Conservation (phyloP, 202 grass and related monocot genomes). For the Hordeum pubiflorum region DNA sequence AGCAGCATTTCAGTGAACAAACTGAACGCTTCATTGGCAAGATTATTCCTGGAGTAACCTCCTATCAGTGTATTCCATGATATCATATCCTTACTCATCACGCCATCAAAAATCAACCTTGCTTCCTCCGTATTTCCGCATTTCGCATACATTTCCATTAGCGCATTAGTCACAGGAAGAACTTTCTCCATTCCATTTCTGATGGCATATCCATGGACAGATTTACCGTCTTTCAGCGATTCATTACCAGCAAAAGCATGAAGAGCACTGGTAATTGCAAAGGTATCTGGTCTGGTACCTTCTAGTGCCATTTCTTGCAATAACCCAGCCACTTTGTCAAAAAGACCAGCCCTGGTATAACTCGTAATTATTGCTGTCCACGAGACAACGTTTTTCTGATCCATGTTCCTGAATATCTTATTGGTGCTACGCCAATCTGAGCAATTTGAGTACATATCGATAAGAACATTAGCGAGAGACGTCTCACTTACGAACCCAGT, state of each 20-base stretch:
- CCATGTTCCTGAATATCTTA: conserved; percentile 60
- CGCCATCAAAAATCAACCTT: conserved; percentile 42
- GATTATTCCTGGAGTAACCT: conserved; percentile 56
- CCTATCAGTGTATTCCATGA: conserved; percentile 91
- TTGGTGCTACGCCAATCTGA: conserved; percentile 51
- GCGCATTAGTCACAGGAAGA: conserved; percentile 49
- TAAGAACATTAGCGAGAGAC: conserved; percentile 49
- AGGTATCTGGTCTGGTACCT: conserved; percentile 43
- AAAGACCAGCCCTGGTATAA: conserved; percentile 49
- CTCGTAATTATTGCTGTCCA: conserved; percentile 74
- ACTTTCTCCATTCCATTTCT: conserved; percentile 53
- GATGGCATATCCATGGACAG: conserved; percentile 51
- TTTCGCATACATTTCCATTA: conserved; percentile 78
- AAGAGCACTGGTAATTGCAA: conserved; percentile 59
- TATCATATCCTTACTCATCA: conserved; percentile 48
- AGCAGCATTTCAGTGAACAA: conserved; percentile 55
- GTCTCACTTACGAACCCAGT: conserved; percentile 38
- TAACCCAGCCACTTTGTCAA: conserved; percentile 47
- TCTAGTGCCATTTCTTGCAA: conserved; percentile 52
- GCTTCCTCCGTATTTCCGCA: conserved; percentile 62
- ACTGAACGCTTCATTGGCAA: conserved; percentile 55
- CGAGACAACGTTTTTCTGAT: conserved; percentile 55
- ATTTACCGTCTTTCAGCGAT: conserved; percentile 49
- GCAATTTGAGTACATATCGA: conserved; percentile 87
- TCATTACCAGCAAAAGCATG: conserved; percentile 61